A percentile compares a stretch with the other conserved stretches of the same genome.
phyloP scores from a whole-genome alignment of 2,329 filamentous ascomycete genomes.

The Cordyceps pruinosa region DNA sequence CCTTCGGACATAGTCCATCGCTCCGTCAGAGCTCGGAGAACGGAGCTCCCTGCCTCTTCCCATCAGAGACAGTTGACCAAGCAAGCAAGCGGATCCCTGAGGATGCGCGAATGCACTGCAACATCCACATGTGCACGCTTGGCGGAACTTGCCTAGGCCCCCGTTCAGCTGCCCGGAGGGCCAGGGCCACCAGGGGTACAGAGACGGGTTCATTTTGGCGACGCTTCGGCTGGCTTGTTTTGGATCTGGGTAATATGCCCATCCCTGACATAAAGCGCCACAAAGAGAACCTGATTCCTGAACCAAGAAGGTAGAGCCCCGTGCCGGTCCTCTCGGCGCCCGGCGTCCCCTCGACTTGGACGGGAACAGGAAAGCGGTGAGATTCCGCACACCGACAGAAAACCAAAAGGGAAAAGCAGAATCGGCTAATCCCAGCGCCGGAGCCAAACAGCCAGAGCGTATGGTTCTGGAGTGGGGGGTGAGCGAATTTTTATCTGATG shows the following conservation, averaged over 20 bases:
- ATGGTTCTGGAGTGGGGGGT: slow-evolving; percentile 22
- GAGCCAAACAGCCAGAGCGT: background rate
- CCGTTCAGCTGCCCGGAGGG: slow-evolving; percentile 4
- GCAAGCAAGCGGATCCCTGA: background rate
- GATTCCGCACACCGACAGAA: background rate
- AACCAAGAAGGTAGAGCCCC: background rate
- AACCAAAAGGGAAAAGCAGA: background rate
- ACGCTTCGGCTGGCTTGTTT: slow-evolving; percentile 1
- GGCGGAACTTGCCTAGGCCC: background rate
- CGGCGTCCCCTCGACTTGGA: too few relatives aligned
- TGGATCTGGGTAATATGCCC: slow-evolving; percentile 6
- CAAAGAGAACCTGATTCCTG: background rate
- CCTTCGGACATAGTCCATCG: slow-evolving; percentile 10
- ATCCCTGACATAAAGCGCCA: background rate
- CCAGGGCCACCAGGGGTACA: background rate
- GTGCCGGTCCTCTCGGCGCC: too few relatives aligned
- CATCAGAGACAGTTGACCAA: background rate
- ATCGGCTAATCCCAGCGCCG: background rate
- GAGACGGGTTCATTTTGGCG: background rate
- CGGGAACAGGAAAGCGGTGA: background rate
- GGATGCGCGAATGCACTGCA: slow-evolving; percentile 1
- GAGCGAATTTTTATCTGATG: slow-evolving; percentile 44
- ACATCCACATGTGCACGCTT: slow-evolving; percentile 11
- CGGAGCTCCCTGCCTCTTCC: background rate
- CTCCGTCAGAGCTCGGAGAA: slow-evolving; percentile 6